Evolutionary conservation across 306 rosid genomes (phyloP), one percentile per base, ranked within the genome.

Genomic region (Rosa multiflora): DNA sequence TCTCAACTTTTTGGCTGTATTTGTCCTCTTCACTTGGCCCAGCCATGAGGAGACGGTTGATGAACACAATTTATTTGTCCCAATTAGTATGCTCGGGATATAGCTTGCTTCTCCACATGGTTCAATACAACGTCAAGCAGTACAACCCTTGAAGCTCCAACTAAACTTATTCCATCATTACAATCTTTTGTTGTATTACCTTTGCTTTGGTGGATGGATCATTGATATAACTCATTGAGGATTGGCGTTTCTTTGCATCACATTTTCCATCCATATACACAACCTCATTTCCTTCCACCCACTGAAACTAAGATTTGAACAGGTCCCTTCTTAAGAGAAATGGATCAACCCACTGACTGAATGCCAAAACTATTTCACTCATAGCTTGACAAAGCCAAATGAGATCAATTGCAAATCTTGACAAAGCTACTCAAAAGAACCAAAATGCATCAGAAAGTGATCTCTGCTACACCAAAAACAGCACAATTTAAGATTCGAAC

Each of bases 301-400:
- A 91, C 40, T 68, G 64, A 64, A 88, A 88, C 64, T 63, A 82
- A 8, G 70, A 58, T 46, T 79, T 58, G 14, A 92, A 87, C 70
- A 64, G 82, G 10, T 81, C 86, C 61, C 11, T 72, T 13, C 86
- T 23, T 32, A 88, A 84, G 64, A 10, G 20, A 71, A 92, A 79
- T 1, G 94, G 26, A 90, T 73, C 46, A 89, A 23, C 23, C 55
- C 47, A 88, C 66, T 89, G 90, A 74, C 97, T 88, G 70, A 92
- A 92, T 42, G 90, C 85, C 81, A 92, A 83, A 20, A 92, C 92
- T 72, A 82, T 88, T 78, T 92, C 97, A 12, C 83, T 83, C 66
- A 70, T 10, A 39, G 85, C 77, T 17, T 32, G 53, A 49, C 90
- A 56, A 21, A 87, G 81, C 40, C 78, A 79, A 56, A 92, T 75